Evolutionary conservation across 2,329 filamentous ascomycete species (phyloP).

Genomic region (Diplocarpon mali): DNA sequence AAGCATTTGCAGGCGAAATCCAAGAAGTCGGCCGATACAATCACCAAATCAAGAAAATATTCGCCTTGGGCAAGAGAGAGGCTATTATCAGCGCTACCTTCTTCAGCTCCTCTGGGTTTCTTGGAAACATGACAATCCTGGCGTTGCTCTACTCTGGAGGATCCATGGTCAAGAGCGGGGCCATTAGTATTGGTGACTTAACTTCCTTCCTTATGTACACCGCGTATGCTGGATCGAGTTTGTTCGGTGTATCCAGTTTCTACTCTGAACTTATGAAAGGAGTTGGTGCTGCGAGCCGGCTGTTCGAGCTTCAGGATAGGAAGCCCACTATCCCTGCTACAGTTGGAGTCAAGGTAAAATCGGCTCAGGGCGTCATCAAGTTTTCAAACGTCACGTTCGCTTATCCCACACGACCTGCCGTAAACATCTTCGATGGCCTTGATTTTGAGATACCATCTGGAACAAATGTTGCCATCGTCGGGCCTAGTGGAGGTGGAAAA

Average conservation of each 20-base stretch:
- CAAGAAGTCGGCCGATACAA: conserved; percentile 90
- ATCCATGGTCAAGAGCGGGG: conserved; percentile 74
- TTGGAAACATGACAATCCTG: conserved; percentile 93
- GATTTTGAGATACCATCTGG: conserved; percentile 88
- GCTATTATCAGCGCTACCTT: conserved; percentile 84
- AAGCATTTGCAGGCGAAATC: conserved; percentile 89
- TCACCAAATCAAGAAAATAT: conserved; percentile 82
- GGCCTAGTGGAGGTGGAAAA: conserved; percentile 91
- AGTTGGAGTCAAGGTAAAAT: conserved; percentile 64
- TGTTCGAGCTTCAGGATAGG: conserved; percentile 93
- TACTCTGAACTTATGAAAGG: conserved; percentile 99
- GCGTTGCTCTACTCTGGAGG: conserved; percentile 84
- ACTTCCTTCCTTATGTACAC: conserved; percentile 99
- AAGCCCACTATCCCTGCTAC: conserved; percentile 80
- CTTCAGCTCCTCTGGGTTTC: conserved; percentile 76
- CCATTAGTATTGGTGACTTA: conserved; percentile 82
- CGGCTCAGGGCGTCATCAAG: conserved; percentile 77
- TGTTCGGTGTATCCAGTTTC: conserved; percentile 90
- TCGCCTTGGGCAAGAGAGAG: conserved; percentile 75
- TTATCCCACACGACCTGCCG: conserved; percentile 87
- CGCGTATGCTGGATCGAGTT: conserved; percentile 70
- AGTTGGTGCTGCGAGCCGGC: conserved; percentile 85
- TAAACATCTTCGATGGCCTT: conserved; percentile 80
- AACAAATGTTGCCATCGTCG: conserved; percentile 91
- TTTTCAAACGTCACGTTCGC: conserved; percentile 81